Percentiles rank a stretch among this genome's conserved stretches.
Evolutionary conservation across 2,329 filamentous ascomycete species (phyloP).

Genomic region (Penicillium sp.): DNA sequence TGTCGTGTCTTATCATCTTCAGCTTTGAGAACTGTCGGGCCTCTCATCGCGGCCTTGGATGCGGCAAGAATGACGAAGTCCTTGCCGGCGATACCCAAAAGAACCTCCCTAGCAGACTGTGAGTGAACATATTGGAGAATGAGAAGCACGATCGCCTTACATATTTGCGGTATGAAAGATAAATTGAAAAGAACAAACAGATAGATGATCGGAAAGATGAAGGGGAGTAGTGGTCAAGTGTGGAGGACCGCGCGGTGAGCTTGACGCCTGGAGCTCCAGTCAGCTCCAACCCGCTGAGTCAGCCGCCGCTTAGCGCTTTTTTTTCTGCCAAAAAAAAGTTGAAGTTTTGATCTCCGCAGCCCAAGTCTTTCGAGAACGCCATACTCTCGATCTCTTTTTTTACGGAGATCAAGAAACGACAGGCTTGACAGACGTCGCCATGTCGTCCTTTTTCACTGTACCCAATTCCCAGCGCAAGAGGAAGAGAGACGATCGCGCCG

Average conservation of each 20-base stretch:
- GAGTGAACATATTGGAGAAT: slow-evolving; percentile 13
- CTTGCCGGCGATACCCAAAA: slow-evolving; percentile 97
- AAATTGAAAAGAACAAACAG: slow-evolving; percentile 18
- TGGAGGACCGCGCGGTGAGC: slow-evolving; percentile 40
- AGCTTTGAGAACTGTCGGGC: slow-evolving; percentile 91
- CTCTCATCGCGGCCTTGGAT: slow-evolving; percentile 97
- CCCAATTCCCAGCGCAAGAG: slow-evolving; percentile 87
- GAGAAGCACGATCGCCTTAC: slow-evolving; percentile 18
- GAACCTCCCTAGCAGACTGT: slow-evolving; percentile 73
- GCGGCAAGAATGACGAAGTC: slow-evolving; percentile 98
- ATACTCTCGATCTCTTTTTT: slow-evolving; percentile 13
- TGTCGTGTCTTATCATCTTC: slow-evolving; percentile 93
- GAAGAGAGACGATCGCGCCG: slow-evolving; percentile 62
- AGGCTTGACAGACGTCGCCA: slow-evolving; percentile 36
- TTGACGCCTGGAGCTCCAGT: slow-evolving; percentile 43
- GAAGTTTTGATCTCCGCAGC: slow-evolving; percentile 21
- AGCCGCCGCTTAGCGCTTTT: slow-evolving; percentile 34
- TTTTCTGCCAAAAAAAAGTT: slow-evolving; percentile 41
- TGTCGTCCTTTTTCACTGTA: slow-evolving; percentile 95
- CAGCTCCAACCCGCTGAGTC: slow-evolving; percentile 36
- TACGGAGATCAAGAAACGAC: slow-evolving; percentile 8
- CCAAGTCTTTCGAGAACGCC: slow-evolving; percentile 12
- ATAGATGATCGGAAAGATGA: slow-evolving; percentile 22
- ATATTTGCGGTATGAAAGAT: slow-evolving; percentile 27
- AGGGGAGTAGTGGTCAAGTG: slow-evolving; percentile 24